Evolutionary conservation across 257 asterid species (phyloP), one percentile per base, ranked within the genome.

Genomic region (Rauvolfia tetraphylla): DNA sequence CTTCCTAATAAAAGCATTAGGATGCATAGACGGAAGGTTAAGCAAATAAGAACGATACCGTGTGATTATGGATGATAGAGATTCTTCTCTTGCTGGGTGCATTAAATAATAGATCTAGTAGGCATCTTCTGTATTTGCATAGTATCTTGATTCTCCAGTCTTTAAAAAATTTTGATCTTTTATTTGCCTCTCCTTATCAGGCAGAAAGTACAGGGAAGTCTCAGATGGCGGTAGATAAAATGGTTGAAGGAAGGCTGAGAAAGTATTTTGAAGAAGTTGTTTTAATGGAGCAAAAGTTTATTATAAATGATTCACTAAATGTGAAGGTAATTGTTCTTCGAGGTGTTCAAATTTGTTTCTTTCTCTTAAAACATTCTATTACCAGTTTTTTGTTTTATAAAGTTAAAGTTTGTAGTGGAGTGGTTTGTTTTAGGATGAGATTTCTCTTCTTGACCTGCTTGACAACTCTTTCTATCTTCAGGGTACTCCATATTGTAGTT

Each of bases 191-290:
- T 63, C 57, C 58, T 85, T 71, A 54, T 48, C 87, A 91, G 99
- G 99, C 96, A 68, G 96, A 93, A 86, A 86, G 93, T 85, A 83
- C 96, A 0, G 97, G 96, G 78, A 95, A 93, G 90, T 80, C 97
- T 74, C 91, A 89, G 87, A 84, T 86, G 90, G 96, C 98, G 41
- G 82, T 90, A 68, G 97, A 95, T 81, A 91, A 89, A 85, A 95
- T 93, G 93, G 92, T 95, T 42, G 99, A 95, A 87, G 99, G 98
- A 17, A 93, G 96, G 71, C 78, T 95, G 76, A 87, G 97, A 81
- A 95, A 93, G 85, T 95, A 93, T 79, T 95, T 73, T 54, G 99
- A 93, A 86, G 99, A 95, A 83, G 98, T 92, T 78, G 99, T 90
- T 74, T 87, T 95, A 73, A 81, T 95, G 96, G 98, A 95, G 89